Evolutionary conservation across 2,329 filamentous ascomycete genomes (phyloP).

Genomic region (Cladorrhinum sp.): DNA sequence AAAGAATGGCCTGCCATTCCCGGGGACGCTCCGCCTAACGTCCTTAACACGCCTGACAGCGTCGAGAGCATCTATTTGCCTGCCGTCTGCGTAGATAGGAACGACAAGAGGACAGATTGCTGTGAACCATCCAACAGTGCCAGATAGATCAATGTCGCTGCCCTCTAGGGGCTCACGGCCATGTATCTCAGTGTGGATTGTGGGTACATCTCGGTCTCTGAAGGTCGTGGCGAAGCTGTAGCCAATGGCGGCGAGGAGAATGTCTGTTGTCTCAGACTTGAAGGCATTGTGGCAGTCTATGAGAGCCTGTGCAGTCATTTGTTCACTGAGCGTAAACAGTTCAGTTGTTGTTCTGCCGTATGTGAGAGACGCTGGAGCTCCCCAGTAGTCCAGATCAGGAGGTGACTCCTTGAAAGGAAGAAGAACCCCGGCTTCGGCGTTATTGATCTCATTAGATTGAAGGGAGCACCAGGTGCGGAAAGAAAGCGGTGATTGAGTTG

Average conservation of each 20-base stretch:
- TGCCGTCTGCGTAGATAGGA: constrained; percentile 1
- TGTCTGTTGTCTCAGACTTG: constrained; percentile 23
- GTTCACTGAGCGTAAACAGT: constrained; percentile 18
- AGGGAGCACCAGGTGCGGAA: constrained; percentile 23
- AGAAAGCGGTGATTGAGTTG: constrained; percentile 13
- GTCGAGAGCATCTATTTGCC: constrained; percentile 11
- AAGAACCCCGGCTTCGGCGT: constrained; percentile 6
- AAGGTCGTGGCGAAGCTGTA: constrained; percentile 23
- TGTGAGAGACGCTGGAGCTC: constrained; percentile 8
- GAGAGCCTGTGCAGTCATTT: constrained; percentile 18
- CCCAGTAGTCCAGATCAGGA: constrained; percentile 23
- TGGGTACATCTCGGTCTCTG: constrained; percentile 17
- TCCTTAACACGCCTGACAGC: constrained; percentile 24
- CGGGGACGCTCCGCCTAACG: constrained; percentile 20
- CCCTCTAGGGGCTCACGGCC: constrained; percentile 21
- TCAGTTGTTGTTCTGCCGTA: constrained; percentile 22
- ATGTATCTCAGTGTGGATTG: constrained; percentile 23
- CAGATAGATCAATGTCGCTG: constrained; percentile 20
- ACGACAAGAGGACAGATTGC: constrained; percentile 21
- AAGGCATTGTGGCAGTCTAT: constrained; percentile 23
- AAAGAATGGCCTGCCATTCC: constrained; percentile 23
- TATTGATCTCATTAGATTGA: constrained; percentile 17
- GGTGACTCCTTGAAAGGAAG: constrained; percentile 20
- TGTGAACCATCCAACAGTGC: constrained; percentile 27
- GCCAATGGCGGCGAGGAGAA: constrained; percentile 23